Base-by-base conservation (phyloP, 2,329 filamentous ascomycete genomes). In the Paraphoma sp. region DNA sequence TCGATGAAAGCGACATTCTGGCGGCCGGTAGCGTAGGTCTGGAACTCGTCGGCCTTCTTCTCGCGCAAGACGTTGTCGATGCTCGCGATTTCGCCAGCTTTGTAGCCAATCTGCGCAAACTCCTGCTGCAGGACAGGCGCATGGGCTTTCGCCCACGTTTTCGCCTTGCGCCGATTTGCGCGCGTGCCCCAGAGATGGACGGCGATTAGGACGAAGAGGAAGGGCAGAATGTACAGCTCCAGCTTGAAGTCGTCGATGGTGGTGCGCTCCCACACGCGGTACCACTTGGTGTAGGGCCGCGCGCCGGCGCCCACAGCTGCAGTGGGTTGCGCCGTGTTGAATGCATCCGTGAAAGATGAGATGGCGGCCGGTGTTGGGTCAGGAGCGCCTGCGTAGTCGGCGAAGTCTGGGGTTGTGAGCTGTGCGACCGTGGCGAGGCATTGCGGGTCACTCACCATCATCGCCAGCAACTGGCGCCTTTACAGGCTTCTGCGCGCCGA, bases 1-100 rank as follows among this genome's bases (percentile, higher is more conserved):
- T 99, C 94, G 70, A 94, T 79, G 74, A 96, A 98, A 16, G 94
- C 94, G 40, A 95, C 85, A 76, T 99, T 99, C 83, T 93, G 90
- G 67, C 95, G 87, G 53, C 95, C 95, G 33, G 93, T 93, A 36
- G 91, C 92, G 77, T 99, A 99, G 10, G 89, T 88, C 53, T 89
- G 82, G 79, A 89, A 98, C 79, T 97, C 92, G 70, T 92, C 91
- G 58, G 93, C 86, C 53, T 91, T 90, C 81, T 91, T 95, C 83
- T 98, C 92, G 81, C 89, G 92, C 72, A 97, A 78, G 64, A 94
- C 68, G 50, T 82, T 82, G 53, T 87, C 84, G 14, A 84, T 77
- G n/a, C 74, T 65, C 17, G 80, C 68, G 53, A 82, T 76, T 62
- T 79, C 68, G 63, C 64, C 68, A n/a, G 65, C 65, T 61, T 61